Evolutionary conservation across 2,329 filamentous ascomycete genomes (phyloP), one percentile per base, ranked within the genome.

Genomic region (Colletotrichum gloeosporioides): DNA sequence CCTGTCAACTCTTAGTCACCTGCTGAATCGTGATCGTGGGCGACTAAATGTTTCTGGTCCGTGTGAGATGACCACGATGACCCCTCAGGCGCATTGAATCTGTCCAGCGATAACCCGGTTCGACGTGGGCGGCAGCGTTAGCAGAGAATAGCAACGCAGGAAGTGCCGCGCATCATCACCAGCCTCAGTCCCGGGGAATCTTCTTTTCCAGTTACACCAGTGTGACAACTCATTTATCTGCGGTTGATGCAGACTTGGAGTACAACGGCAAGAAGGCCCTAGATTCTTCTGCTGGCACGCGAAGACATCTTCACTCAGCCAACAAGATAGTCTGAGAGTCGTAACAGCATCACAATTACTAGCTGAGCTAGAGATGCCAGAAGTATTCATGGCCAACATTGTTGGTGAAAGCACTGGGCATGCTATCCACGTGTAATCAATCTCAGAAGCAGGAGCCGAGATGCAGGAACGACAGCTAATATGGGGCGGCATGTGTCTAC

Each of bases 401-500:
- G 44, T 53, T 53, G 44, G n/a, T 53, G 44, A 53, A 13, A 53
- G n/a, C 44, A 22, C 44, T 53, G n/a, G 44, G 44, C 44, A 53
- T 53, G 44, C 44, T 4, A 53, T 53, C 44, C 44, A 53, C 44
- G 44, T 53, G 44, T 53, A 53, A 22, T 25, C 10, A 53, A 53
- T 53, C 44, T 53, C 44, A 53, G n/a, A 53, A 53, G 57, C 18
- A 22, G 9, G 49, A 18, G 59, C 44, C 15, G 27, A 49, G 6
- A 49, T 68, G 67, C 71, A 74, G 59, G 66, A 71, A 55, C 57
- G 71, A 74, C 71, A 74, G 71, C 22, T 70, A 39, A 55, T 44
- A 70, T 74, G 67, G 66, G 39, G 39, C 32, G 65, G n/a, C 55
- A 39, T 29, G 67, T 59, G 22, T 66, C 36, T 34, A 18, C 44